phyloP scores from a whole-genome alignment of 1,284 basidiomycete genomes.

The Phylloporus gajari region DNA sequence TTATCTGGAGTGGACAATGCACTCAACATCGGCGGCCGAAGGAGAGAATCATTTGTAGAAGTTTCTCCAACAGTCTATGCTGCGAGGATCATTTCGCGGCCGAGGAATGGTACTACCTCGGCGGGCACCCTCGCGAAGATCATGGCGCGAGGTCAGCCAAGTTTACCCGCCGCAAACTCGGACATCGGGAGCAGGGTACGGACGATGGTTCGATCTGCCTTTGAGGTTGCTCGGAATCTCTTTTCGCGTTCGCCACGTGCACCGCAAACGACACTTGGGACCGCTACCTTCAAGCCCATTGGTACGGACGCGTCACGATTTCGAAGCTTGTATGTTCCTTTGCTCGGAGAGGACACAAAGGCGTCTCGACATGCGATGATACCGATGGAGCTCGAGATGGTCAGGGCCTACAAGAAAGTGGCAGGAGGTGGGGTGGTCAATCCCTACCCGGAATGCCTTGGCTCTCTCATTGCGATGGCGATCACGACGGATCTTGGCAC shows the following conservation, averaged over 20 bases:
- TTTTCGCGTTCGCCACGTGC: constrained; percentile 1
- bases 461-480: not conserved
- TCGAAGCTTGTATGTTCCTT: constrained; percentile 7
- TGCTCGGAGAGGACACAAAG: constrained; percentile 8
- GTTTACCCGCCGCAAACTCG: not conserved
- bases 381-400: constrained; percentile 2
- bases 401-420: not conserved
- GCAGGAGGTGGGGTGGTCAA: not conserved
- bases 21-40: not conserved
- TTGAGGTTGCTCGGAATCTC: not conserved
- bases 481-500: not conserved
- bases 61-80: not conserved
- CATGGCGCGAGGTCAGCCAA: not conserved
- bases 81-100: not conserved
- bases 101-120: not conserved
- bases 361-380: not conserved
- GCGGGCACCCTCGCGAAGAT: not conserved
- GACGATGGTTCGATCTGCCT: not conserved
- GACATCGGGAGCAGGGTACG: not conserved
- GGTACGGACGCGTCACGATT: not conserved
- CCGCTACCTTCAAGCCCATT: not conserved
- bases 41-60: not conserved
- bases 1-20: not conserved
- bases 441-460: not conserved
- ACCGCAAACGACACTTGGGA: not conserved